phyloP scores from a whole-genome alignment of 768 basidiomycete species.

The Rubroboletus satanas region DNA sequence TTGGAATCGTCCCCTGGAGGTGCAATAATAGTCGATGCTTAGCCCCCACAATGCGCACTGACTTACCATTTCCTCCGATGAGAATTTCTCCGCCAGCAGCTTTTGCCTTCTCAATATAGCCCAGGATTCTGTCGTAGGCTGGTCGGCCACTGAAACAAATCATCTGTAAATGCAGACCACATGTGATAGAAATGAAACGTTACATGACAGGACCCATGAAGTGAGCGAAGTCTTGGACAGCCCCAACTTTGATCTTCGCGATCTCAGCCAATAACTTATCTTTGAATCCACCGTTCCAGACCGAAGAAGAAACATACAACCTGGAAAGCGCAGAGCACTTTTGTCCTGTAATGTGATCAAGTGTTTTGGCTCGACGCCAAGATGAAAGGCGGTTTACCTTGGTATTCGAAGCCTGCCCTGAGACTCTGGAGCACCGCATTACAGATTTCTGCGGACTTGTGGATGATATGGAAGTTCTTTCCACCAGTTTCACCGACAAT shows the following conservation, averaged over 20 bases:
- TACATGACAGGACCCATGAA: constrained; percentile 98
- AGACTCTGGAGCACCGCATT: constrained; percentile 90
- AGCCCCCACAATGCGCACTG: neutral
- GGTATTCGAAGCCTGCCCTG: constrained; percentile 92
- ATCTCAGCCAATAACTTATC: constrained; percentile 70
- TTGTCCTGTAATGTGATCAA: constrained; percentile 53
- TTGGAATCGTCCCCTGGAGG: constrained; percentile 75
- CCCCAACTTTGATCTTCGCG: constrained; percentile 82
- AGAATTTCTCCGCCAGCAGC: constrained; percentile 86
- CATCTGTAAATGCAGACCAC: neutral
- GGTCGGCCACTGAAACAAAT: constrained; percentile 56
- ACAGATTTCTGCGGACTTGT: constrained; percentile 78
- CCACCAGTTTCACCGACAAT: constrained; percentile 98
- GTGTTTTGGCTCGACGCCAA: neutral
- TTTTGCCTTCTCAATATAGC: constrained; percentile 84
- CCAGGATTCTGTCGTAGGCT: constrained; percentile 84
- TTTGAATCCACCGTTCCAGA: constrained; percentile 88
- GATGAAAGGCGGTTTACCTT: constrained; percentile 47
- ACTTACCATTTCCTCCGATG: constrained; percentile 73
- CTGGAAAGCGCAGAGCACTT: constrained; percentile 96
- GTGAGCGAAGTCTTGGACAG: constrained; percentile 68
- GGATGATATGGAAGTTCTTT: constrained; percentile 97
- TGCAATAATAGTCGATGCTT: neutral
- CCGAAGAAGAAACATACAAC: constrained; percentile 80
- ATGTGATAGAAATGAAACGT: constrained; percentile 9